Conservation (phyloP, 139 green algal species). For the Tetradesmus obliquus region DNA sequence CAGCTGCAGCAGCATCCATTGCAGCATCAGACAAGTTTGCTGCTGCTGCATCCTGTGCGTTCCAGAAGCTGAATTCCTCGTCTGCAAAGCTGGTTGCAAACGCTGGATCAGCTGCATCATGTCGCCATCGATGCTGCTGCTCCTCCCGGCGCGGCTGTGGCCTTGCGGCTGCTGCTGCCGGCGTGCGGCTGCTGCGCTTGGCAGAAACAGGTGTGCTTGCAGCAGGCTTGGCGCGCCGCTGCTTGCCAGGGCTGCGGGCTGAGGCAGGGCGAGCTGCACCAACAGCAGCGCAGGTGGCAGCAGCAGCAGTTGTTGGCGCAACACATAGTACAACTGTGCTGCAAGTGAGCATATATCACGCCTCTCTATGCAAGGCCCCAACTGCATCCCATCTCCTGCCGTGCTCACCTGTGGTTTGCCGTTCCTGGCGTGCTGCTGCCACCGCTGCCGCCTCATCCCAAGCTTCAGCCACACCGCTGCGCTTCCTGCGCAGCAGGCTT, state of each 20-base stretch:
- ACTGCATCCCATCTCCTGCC: too few species aligned
- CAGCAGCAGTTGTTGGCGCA: neutral
- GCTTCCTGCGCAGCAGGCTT: slow-evolving; percentile 6
- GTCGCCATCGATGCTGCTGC: neutral
- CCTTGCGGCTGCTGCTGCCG: neutral
- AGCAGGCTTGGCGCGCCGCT: neutral
- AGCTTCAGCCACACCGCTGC: neutral
- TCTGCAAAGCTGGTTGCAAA: neutral
- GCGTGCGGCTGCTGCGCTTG: neutral
- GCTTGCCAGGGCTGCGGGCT: neutral
- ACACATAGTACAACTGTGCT: neutral
- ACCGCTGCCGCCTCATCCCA: slow-evolving; percentile 7
- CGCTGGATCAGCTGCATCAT: neutral
- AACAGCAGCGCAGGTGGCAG: neutral
- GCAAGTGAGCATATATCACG: too few species aligned
- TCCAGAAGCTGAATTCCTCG: neutral
- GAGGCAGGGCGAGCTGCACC: neutral
- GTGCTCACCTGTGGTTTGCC: neutral
- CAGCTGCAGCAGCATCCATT: neutral
- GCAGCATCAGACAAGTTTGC: neutral
- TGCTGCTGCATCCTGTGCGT: neutral
- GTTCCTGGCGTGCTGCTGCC: neutral
- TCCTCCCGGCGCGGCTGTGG: neutral
- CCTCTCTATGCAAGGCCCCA: too few species aligned
- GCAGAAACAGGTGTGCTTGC: neutral